These are phyloP conservation scores for Paramecium bursaria DNA, from an alignment of 73 alveolate genomes.

Conservation along the genomic window DNA sequence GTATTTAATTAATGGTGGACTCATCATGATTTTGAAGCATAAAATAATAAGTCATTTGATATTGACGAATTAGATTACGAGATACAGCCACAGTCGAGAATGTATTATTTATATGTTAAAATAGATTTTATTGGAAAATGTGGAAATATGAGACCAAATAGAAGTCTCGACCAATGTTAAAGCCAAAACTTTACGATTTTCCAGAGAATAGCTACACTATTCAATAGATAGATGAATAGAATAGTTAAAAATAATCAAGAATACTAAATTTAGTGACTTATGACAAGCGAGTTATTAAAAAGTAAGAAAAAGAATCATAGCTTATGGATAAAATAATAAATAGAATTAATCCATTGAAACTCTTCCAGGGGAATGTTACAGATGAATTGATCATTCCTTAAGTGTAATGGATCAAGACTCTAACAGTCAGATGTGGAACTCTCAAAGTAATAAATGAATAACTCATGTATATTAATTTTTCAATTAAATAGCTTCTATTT, in stretches of 20 bases:
- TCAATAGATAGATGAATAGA: too few relatives aligned
- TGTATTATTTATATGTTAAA: neutral
- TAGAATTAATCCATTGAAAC: neutral
- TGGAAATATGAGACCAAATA: conserved; percentile 65
- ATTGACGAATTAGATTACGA: conserved; percentile 16
- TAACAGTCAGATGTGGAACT: conserved; percentile 66
- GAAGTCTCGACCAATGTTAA: conserved; percentile 61
- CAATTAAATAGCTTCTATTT: conserved; percentile 31
- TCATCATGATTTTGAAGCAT: conserved; percentile 63
- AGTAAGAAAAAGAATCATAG: conserved; percentile 19
- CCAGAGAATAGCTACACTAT: neutral
- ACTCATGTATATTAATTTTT: neutral
- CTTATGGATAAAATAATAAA: neutral
- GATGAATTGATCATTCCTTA: conserved; percentile 37
- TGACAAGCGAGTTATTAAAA: neutral
- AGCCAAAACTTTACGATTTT: conserved; percentile 23
- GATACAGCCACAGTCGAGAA: neutral
- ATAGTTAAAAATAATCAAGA: neutral
- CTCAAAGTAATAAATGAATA: conserved; percentile 49
- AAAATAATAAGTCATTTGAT: conserved; percentile 44
- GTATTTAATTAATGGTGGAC: conserved; percentile 64
- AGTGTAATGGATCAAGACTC: conserved; percentile 65
- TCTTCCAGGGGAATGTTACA: neutral
- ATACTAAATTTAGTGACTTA: conserved; percentile 41
- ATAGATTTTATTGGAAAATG: conserved; percentile 65